Conservation (phyloP, 768 basidiomycete genomes). For the Tephrocybe sp. region DNA sequence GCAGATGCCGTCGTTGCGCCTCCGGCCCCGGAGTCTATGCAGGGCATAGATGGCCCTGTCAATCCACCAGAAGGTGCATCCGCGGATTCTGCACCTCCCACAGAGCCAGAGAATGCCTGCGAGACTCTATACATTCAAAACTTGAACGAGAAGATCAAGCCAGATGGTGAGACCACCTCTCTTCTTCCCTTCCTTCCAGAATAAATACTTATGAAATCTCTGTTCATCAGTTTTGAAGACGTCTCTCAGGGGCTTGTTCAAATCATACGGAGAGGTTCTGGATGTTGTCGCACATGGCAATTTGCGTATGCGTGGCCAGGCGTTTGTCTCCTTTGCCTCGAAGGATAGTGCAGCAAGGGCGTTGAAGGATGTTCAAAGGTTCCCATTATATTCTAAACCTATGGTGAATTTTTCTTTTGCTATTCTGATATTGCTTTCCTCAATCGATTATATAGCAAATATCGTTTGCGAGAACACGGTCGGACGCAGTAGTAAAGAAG, state of each 20-base stretch:
- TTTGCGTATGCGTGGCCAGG: conserved; percentile 97
- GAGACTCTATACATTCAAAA: conserved; percentile 97
- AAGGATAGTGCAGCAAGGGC: conserved; percentile 84
- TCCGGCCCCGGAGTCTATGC: conserved; percentile 25
- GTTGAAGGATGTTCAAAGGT: conserved; percentile 88
- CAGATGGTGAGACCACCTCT: conserved; percentile 49
- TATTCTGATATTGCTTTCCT: background rate
- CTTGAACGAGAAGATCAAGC: conserved; percentile 90
- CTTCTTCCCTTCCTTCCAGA: background rate
- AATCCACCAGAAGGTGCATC: conserved; percentile 10
- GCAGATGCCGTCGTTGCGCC: conserved; percentile 29
- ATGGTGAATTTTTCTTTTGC: conserved; percentile 64
- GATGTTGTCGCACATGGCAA: conserved; percentile 96
- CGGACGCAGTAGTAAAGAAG: conserved; percentile 85
- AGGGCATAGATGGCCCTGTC: conserved; percentile 26
- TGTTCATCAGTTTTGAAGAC: conserved; percentile 72
- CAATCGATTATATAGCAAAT: conserved; percentile 67
- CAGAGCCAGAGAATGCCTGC: conserved; percentile 49
- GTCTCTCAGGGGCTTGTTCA: conserved; percentile 85
- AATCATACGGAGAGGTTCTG: conserved; percentile 87
- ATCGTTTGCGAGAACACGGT: conserved; percentile 84
- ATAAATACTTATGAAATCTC: background rate
- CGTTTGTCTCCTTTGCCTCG: conserved; percentile 89
- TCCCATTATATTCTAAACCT: conserved; percentile 94
- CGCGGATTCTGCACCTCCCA: conserved; percentile 16